These are phyloP conservation scores for Neurospora sp. DNA, from an alignment of 495 filamentous ascomycete genomes.

Conservation along the genomic window DNA sequence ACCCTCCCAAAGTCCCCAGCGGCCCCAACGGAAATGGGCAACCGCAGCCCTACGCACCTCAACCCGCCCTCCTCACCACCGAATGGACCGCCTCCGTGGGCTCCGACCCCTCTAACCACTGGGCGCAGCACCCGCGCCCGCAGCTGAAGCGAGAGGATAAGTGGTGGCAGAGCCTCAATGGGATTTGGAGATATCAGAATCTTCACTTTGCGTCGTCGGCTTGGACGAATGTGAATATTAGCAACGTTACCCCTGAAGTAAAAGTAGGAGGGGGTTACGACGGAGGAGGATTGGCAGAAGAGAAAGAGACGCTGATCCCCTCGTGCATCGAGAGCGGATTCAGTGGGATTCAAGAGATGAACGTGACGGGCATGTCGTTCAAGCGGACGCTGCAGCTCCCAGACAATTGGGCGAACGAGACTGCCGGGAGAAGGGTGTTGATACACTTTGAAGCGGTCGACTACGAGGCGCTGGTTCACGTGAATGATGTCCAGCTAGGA, in stretches of 20 bases:
- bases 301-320: slow-evolving; percentile 46
- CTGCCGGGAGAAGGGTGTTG: slow-evolving; percentile 25
- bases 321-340: slow-evolving; percentile 50
- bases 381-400: slow-evolving; percentile 47
- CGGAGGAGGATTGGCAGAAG: background rate
- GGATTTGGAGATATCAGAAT: slow-evolving; percentile 51
- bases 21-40: background rate
- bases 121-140: slow-evolving; percentile 59
- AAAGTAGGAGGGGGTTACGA: background rate
- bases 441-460: slow-evolving; percentile 64
- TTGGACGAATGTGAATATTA: background rate
- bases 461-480: slow-evolving; percentile 53
- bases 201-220: background rate
- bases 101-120: slow-evolving; percentile 33
- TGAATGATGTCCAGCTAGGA: slow-evolving; percentile 46
- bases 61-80: background rate
- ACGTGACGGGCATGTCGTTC: slow-evolving; percentile 49
- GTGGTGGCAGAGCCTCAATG: slow-evolving; percentile 52
- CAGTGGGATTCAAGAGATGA: slow-evolving; percentile 27
- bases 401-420: slow-evolving; percentile 27
- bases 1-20: background rate
- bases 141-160: slow-evolving; percentile 40
- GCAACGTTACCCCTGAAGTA: background rate
- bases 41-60: background rate
- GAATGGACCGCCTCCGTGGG: background rate